Percentiles rank a stretch among this genome's conserved stretches.
Evolutionary conservation across 2,329 filamentous ascomycete species (phyloP).

Genomic region (Didymella pomorum): DNA sequence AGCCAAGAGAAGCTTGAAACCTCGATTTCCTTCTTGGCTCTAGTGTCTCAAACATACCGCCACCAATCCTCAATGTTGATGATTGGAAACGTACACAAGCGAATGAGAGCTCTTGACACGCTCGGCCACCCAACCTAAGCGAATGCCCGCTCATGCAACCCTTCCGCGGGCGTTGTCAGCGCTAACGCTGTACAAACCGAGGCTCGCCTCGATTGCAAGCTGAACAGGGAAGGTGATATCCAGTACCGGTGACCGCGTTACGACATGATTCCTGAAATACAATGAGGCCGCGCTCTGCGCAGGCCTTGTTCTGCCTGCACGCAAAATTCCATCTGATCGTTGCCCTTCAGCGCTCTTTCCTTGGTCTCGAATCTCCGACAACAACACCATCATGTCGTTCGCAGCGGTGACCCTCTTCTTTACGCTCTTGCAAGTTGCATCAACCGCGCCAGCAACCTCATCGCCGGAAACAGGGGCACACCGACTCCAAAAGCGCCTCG

Average conservation of each 20-base stretch:
- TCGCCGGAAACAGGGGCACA: not conserved
- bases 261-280: not conserved
- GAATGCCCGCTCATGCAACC: not conserved
- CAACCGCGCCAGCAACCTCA: not conserved
- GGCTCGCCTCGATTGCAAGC: not conserved
- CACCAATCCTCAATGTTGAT: not conserved
- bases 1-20: too few species aligned
- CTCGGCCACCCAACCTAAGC: too few species aligned
- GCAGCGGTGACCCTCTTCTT: not conserved
- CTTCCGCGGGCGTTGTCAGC: not conserved
- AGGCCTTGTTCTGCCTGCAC: not conserved
- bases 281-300: not conserved
- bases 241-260: not conserved
- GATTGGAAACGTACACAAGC: not conserved
- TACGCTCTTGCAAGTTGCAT: not conserved
- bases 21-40: not conserved
- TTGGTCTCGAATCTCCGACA: not conserved
- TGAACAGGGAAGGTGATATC: not conserved
- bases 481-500: not conserved
- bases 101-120: not conserved
- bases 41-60: not conserved
- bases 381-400: not conserved
- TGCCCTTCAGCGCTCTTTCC: not conserved
- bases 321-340: not conserved
- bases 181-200: not conserved